Base-by-base conservation (phyloP, 495 filamentous ascomycete genomes). In the Xylaria palmicola region DNA sequence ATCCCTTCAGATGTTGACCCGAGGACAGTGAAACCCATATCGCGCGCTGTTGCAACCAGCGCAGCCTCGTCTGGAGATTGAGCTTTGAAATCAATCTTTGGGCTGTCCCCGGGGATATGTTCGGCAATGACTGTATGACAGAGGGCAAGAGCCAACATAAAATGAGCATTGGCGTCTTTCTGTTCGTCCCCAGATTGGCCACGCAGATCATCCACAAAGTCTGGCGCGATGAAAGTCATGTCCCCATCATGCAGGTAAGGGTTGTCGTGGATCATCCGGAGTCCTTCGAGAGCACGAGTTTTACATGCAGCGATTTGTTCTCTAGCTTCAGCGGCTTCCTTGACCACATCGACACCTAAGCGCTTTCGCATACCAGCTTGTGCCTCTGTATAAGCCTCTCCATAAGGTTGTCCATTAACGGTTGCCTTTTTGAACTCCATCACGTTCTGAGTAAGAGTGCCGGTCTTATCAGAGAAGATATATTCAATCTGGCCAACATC, bases 371-470 rank as follows among this genome's bases (percentile, higher is more conserved):
- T 93, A 41, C 95, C 95, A 49, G 93, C 88, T 72, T 95, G 89
- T 0, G 95, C 95, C 74, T 99, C 95, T 0, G 95, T 98, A 69
- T 96, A 98, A 0, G 95, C 95, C 75, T 98, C 95, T 44, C 95
- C 95, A 67, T 99, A 99, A 8, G 93, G 85, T 54, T 92, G 81
- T 9, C 95, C 94, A 69, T 98, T 97, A 72, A 99, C 87, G 17
- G 91, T 95, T 60, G 86, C 89, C 70, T 99, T 99, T 74, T 97
- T 98, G 85, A 97, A 99, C 75, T 99, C 95, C 95, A 99, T 99
- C 51, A 98, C 91, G 70, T 99, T 99, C 68, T 99, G 95, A 6
- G 95, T 99, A 65, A 99, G 77, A 4, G 95, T 99, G 36, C 95
- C 95, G 2, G 95, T 99, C 75, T 99, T 99, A 78, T 99, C 95